Conservation (phyloP, 2,329 filamentous ascomycete genomes). For the Talaromyces atroroseus region DNA sequence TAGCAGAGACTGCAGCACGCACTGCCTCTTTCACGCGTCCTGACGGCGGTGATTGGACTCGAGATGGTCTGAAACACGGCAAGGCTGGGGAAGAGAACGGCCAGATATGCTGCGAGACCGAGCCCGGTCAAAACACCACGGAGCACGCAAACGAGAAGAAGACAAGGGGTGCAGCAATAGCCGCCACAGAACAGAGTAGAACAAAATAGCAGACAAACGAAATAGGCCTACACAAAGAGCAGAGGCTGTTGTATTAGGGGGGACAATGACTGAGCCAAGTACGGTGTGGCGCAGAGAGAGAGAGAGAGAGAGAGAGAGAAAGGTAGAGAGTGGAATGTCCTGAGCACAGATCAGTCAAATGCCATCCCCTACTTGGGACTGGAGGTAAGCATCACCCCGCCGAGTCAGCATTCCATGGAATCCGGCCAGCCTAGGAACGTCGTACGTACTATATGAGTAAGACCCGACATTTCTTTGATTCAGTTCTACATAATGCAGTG, state of each 20-base stretch:
- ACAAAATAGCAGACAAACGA: not conserved
- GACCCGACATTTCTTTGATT: not conserved
- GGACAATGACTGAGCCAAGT: not conserved
- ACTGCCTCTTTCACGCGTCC: not conserved
- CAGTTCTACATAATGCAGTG: not conserved
- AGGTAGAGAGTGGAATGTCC: not conserved
- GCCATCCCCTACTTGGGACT: not conserved
- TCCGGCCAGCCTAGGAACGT: not conserved
- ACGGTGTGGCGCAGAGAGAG: too few relatives aligned
- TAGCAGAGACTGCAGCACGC: not conserved
- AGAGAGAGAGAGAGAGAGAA: not conserved
- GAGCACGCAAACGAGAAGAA: not conserved
- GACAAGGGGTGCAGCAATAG: not conserved
- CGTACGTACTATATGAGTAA: not conserved
- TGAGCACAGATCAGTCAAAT: not conserved
- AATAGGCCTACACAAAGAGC: not conserved
- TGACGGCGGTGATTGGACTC: not conserved
- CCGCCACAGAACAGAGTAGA: not conserved
- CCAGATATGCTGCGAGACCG: not conserved
- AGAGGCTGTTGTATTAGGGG: not conserved
- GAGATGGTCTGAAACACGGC: not conserved
- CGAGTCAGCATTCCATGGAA: slow-evolving; percentile 1
- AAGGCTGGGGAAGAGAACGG: too few relatives aligned
- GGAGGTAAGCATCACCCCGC: slow-evolving; percentile 5
- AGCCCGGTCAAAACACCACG: not conserved